phyloP scores from a whole-genome alignment of 495 filamentous ascomycete genomes.

The Amorphotheca resinae region DNA sequence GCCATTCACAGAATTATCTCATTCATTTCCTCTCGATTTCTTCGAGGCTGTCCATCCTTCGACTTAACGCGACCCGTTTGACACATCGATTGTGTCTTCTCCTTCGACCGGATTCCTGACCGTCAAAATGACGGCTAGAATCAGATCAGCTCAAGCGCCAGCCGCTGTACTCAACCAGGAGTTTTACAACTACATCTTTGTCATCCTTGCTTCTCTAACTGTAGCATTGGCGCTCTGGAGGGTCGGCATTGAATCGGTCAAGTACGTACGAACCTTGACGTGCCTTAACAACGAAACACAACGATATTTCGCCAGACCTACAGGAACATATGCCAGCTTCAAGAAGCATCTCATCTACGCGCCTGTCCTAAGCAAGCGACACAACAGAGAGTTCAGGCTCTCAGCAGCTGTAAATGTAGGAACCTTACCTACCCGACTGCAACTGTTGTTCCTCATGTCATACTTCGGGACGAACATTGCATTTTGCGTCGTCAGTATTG shows the following conservation, averaged over 20 bases:
- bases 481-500: slow-evolving; percentile 67
- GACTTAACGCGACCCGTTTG: neutral
- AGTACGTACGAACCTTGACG: slow-evolving; percentile 62
- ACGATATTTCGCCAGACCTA: slow-evolving; percentile 37
- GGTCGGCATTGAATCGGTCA: slow-evolving; percentile 40
- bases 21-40: slow-evolving; percentile 5
- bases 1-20: slow-evolving; percentile 13
- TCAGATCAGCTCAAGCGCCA: slow-evolving; percentile 5
- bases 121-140: slow-evolving; percentile 7
- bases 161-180: slow-evolving; percentile 17
- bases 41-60: neutral
- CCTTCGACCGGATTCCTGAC: slow-evolving; percentile 8
- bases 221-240: slow-evolving; percentile 34
- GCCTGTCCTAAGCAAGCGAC: slow-evolving; percentile 68
- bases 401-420: slow-evolving; percentile 78
- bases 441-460: slow-evolving; percentile 56
- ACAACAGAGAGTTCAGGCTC: slow-evolving; percentile 82
- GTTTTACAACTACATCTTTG: slow-evolving; percentile 34
- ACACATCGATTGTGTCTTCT: slow-evolving; percentile 8
- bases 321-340: slow-evolving; percentile 46
- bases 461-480: slow-evolving; percentile 69
- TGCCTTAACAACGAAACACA: slow-evolving; percentile 55
- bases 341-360: slow-evolving; percentile 78
- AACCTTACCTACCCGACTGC: slow-evolving; percentile 77
- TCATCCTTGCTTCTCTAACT: slow-evolving; percentile 32